Base-by-base conservation (phyloP, 2,329 filamentous ascomycete genomes). In the Fusarium stilboides region DNA sequence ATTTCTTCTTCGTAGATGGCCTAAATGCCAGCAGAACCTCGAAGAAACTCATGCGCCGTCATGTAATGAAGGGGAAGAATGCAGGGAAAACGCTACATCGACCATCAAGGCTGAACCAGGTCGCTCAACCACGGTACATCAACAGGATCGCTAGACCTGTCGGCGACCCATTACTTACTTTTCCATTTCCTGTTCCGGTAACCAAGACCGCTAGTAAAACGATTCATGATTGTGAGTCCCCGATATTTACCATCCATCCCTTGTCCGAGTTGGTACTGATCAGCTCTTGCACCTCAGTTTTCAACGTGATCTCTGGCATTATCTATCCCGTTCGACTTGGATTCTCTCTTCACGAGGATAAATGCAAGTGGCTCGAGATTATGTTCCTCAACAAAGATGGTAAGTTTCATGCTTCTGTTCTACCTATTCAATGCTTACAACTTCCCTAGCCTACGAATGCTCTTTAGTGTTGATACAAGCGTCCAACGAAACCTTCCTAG, bases 31-130 rank as follows among this genome's bases (percentile, higher is more conserved):
- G 57, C 1, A 63, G 13, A 2, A 7, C 9, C 1, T 63, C 60
- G 2, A 63, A 57, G 24, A 57, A 19, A 4, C 60, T 63, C 2
- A 63, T 63, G 60, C 60, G 58, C 3, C 42, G 43, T 1, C 60
- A 63, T 63, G 60, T 63, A 5, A 63, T 63, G 58, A 63, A 49
- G 15, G 60, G 60, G 0, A 63, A 63, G 31, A 63, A 63, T 63
- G 43, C 31, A 24, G 60, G 60, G 3, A 63, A 57, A 39, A 63
- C 58, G 2, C 34, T 63, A 2, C 42, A 57, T 5, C 60, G 60
- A 12, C 43, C 43, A 2, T 63, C 58, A 1, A 47, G 51, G 3
- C 8, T 4, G 0, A 37, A 12, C 0, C 60, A 63, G 3, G 20
- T 34, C 5, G n/a, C 39, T 13, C 50, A 28, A 6, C 22, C 17